Evolutionary conservation across 768 basidiomycete genomes (phyloP), one percentile per base, ranked within the genome.

Genomic region (Panellus pusillus): DNA sequence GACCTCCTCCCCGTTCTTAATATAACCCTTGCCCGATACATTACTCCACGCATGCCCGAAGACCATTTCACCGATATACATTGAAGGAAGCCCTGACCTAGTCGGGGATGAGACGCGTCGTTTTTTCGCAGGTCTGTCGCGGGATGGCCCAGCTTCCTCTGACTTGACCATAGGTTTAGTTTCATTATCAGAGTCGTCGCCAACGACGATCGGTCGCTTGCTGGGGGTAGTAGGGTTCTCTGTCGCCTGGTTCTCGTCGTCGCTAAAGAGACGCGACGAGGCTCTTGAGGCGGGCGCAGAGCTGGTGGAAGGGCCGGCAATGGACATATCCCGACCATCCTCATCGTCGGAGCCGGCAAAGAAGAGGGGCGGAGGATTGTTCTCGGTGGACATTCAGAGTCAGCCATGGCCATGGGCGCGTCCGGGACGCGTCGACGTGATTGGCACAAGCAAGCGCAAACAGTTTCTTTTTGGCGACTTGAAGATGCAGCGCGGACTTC

Each of bases 401-500:
- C 66, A 38, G 68, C 62, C 61, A 70, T 68, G 41, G 68, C 62
- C 61, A 44, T 20, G 24, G 27, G 42, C 42, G 39, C 39, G 39
- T 40, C 39, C n/a, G n/a, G 38, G 32, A 35, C 32, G 32, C 32
- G 32, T 35, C 32, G 24, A 24, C 14, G 32, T 35, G 32, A 35
- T 14, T 35, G 11, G 32, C 49, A 47, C 3, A 1, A 2, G 18
- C 40, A 56, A 46, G 42, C 19, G 38, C 2, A 9, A 20, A 5
- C 61, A 54, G 60, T 52, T 44, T 62, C 41, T 49, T 54, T 63
- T 60, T 49, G 68, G 24, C 6, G 3, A 24, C 24, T 24, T 24
- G 24, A 86, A 82, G 78, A 93, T 93, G 91, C 91, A 92, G 72
- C 87, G 90, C 58, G 81, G 81, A 60, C 79, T 91, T 64, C 86